Percentiles rank a stretch among this genome's conserved stretches.
Conservation (phyloP, 1,284 basidiomycete species). For the Trametes polyzona region DNA sequence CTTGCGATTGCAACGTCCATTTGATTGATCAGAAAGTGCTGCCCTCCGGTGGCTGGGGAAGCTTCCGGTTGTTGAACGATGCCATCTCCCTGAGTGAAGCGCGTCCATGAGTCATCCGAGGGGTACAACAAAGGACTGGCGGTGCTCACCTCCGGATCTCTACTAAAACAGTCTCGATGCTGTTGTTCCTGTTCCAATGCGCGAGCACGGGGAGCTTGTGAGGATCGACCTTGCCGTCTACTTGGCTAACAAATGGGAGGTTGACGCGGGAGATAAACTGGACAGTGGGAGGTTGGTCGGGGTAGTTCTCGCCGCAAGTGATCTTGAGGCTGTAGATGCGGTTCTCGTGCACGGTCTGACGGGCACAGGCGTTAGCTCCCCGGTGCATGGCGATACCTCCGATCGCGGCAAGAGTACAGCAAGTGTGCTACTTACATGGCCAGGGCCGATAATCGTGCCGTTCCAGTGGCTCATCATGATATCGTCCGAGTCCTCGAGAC, state of each 20-base stretch:
- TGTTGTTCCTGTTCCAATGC: conserved; percentile 76
- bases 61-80: conserved; percentile 87
- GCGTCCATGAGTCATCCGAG: not conserved
- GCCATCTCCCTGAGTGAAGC: conserved; percentile 84
- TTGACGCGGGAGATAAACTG: conserved; percentile 92
- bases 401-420: conserved; percentile 11
- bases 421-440: conserved; percentile 71
- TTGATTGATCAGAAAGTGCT: conserved; percentile 56
- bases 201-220: conserved; percentile 70
- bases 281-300: conserved; percentile 79
- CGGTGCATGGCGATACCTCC: conserved; percentile 21
- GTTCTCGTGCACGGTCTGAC: conserved; percentile 95
- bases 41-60: conserved; percentile 94
- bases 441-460: conserved; percentile 97
- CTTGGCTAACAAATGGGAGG: conserved; percentile 88
- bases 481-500: conserved; percentile 90
- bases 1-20: conserved; percentile 3
- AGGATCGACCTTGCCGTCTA: conserved; percentile 79
- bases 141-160: conserved; percentile 88
- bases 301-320: conserved; percentile 83
- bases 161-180: conserved; percentile 88
- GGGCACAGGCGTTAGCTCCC: conserved; percentile 12
- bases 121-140: not conserved
- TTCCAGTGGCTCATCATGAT: conserved; percentile 99
- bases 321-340: conserved; percentile 97